These are phyloP conservation scores for Candida adriatica DNA, from an alignment of 805 yeast species.

Conservation along the genomic window DNA sequence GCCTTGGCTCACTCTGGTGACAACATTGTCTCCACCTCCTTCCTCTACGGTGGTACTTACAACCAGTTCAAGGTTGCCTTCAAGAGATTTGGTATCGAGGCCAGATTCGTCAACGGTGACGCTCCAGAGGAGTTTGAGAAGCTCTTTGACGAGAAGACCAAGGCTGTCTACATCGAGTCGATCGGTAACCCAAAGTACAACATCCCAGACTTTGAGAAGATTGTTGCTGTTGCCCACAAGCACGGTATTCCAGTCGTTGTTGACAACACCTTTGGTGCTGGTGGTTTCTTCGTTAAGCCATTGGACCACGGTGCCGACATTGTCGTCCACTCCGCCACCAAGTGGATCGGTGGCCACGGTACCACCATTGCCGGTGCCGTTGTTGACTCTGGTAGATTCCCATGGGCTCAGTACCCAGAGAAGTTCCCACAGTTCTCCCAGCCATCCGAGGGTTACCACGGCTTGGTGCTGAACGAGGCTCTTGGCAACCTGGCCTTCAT, in stretches of 20 bases:
- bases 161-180: slow-evolving; percentile 83
- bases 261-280: slow-evolving; percentile 96
- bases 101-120: slow-evolving; percentile 82
- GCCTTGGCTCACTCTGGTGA: slow-evolving; percentile 86
- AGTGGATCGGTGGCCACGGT: slow-evolving; percentile 98
- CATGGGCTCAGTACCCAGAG: slow-evolving; percentile 79
- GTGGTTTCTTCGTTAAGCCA: slow-evolving; percentile 83
- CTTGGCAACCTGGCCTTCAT: slow-evolving; percentile 76
- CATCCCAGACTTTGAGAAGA: slow-evolving; percentile 82
- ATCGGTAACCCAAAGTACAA: slow-evolving; percentile 92
- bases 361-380: slow-evolving; percentile 88
- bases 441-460: slow-evolving; percentile 94
- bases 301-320: slow-evolving; percentile 87
- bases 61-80: slow-evolving; percentile 92
- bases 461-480: slow-evolving; percentile 73
- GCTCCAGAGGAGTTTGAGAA: slow-evolving; percentile 62
- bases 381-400: slow-evolving; percentile 88
- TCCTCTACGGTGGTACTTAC: slow-evolving; percentile 91
- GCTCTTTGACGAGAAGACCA: slow-evolving; percentile 75
- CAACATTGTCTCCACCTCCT: slow-evolving; percentile 82
- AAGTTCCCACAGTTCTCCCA: slow-evolving; percentile 87
- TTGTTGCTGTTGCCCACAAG: slow-evolving; percentile 72
- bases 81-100: slow-evolving; percentile 81
- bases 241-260: slow-evolving; percentile 87
- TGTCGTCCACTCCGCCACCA: slow-evolving; percentile 90